phyloP scores from a whole-genome alignment of 768 basidiomycete genomes.

The Collybiopsis confluens region DNA sequence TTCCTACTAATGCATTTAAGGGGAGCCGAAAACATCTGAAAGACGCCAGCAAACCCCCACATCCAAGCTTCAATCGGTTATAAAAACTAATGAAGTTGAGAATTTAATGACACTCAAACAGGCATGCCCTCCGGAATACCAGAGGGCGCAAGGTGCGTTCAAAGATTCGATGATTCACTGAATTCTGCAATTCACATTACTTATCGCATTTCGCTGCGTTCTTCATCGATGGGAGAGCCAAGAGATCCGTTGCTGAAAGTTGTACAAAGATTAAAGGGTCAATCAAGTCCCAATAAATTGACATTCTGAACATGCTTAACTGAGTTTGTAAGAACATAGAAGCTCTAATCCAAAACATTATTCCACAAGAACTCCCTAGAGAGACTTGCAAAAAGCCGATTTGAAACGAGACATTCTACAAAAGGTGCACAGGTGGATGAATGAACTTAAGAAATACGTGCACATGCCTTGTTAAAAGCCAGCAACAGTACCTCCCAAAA shows the following conservation, averaged over 20 bases:
- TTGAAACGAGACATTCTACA: no score
- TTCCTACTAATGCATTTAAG: conserved; percentile 45
- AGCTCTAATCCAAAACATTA: conserved; percentile 12
- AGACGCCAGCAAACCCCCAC: conserved; percentile 33
- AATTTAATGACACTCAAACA: conserved; percentile 71
- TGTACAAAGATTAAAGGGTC: no score
- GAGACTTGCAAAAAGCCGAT: no score
- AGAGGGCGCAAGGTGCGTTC: conserved; percentile 76
- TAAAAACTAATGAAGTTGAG: conserved; percentile 38
- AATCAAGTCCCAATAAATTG: no score
- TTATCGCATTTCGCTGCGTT: conserved; percentile 77
- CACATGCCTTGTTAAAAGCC: no score
- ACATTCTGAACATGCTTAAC: conserved; percentile 23
- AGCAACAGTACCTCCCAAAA: no score
- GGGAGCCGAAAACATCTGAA: conserved; percentile 27
- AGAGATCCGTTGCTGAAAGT: conserved; percentile 66
- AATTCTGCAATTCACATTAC: conserved; percentile 83
- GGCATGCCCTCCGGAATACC: conserved; percentile 73
- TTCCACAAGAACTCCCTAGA: conserved; percentile 1
- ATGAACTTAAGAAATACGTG: no score
- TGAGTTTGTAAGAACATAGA: conserved; percentile 24
- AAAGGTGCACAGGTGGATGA: no score
- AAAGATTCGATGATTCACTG: conserved; percentile 83
- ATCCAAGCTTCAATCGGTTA: conserved; percentile 32
- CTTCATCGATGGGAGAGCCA: conserved; percentile 80